phyloP scores from a whole-genome alignment of 371 early-diverging fungal genomes.

The Massospora cicadina region DNA sequence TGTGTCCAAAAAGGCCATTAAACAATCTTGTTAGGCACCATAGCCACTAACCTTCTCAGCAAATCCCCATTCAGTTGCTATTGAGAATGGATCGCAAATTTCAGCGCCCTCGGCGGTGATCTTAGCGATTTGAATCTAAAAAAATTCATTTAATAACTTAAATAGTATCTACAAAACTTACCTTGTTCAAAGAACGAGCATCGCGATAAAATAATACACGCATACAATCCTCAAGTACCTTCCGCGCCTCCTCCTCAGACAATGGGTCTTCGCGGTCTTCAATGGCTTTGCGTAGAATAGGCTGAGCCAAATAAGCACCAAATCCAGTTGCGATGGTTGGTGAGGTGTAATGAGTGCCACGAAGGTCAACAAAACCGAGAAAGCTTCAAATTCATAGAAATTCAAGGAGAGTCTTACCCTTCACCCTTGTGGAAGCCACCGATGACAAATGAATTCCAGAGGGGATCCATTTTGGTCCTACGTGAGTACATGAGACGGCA shows the following conservation, averaged over 20 bases:
- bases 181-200: slow-evolving; percentile 87
- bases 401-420: slow-evolving; percentile 17
- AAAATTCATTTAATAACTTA: slow-evolving; percentile 2
- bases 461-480: slow-evolving; percentile 81
- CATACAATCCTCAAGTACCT: slow-evolving; percentile 82
- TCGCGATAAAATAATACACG: slow-evolving; percentile 93
- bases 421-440: slow-evolving; percentile 73
- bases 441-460: slow-evolving; percentile 90
- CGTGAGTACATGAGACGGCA: slow-evolving; percentile 87
- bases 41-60: slow-evolving; percentile 82
- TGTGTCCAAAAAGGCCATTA: too few relatives aligned
- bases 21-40: slow-evolving; percentile 60
- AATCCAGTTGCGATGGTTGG: slow-evolving; percentile 93
- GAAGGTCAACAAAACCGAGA: slow-evolving; percentile 88
- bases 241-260: slow-evolving; percentile 81
- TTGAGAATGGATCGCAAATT: slow-evolving; percentile 71
- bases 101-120: slow-evolving; percentile 64
- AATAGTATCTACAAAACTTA: slow-evolving; percentile 17
- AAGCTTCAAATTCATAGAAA: slow-evolving; percentile 32
- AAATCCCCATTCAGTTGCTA: slow-evolving; percentile 87
- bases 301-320: slow-evolving; percentile 89
- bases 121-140: slow-evolving; percentile 77
- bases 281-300: slow-evolving; percentile 81
- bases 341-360: slow-evolving; percentile 89
- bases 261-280: slow-evolving; percentile 72